Evolutionary conservation across 2,329 filamentous ascomycete species (phyloP).

Genomic region (Aspergillus sp.): DNA sequence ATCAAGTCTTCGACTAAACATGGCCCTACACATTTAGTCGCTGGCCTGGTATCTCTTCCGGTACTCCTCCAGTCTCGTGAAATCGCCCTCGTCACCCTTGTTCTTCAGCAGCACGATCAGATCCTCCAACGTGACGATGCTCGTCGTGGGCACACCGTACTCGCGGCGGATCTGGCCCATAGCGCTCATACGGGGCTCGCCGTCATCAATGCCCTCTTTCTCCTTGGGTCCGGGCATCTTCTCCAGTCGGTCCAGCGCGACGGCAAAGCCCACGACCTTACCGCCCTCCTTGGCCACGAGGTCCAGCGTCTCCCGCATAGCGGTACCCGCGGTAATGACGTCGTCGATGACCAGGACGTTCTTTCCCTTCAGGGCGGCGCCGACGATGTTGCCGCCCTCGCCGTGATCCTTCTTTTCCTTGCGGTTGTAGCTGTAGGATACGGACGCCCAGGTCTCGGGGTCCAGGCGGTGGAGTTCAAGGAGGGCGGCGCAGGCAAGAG

Average conservation of each 20-base stretch:
- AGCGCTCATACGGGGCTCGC: slow-evolving; percentile 68
- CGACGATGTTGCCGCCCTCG: slow-evolving; percentile 90
- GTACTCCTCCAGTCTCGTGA: slow-evolving; percentile 68
- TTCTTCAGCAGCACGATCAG: slow-evolving; percentile 66
- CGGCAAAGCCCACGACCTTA: slow-evolving; percentile 78
- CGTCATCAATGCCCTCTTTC: slow-evolving; percentile 58
- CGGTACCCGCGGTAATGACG: slow-evolving; percentile 93
- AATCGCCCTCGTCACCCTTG: slow-evolving; percentile 59
- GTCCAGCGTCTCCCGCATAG: slow-evolving; percentile 85
- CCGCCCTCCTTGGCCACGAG: slow-evolving; percentile 88
- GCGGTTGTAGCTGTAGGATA: slow-evolving; percentile 88
- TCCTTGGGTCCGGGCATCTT: slow-evolving; percentile 49
- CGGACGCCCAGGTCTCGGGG: slow-evolving; percentile 61
- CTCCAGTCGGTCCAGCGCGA: slow-evolving; percentile 62
- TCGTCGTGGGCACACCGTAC: slow-evolving; percentile 74
- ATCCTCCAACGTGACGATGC: slow-evolving; percentile 79
- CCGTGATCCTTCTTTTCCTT: slow-evolving; percentile 97
- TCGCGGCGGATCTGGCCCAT: slow-evolving; percentile 80
- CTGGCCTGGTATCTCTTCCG: slow-evolving; percentile 42
- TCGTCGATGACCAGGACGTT: slow-evolving; percentile 90
- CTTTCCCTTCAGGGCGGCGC: slow-evolving; percentile 80
- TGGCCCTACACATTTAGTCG: slow-evolving; percentile 16
- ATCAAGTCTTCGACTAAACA: not conserved
- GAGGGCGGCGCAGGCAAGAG: slow-evolving; percentile 75
- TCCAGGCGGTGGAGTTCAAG: slow-evolving; percentile 73